Percentiles rank a stretch among this genome's conserved stretches.
Conservation (phyloP, 768 basidiomycete species). For the Auriculariales sp. region DNA sequence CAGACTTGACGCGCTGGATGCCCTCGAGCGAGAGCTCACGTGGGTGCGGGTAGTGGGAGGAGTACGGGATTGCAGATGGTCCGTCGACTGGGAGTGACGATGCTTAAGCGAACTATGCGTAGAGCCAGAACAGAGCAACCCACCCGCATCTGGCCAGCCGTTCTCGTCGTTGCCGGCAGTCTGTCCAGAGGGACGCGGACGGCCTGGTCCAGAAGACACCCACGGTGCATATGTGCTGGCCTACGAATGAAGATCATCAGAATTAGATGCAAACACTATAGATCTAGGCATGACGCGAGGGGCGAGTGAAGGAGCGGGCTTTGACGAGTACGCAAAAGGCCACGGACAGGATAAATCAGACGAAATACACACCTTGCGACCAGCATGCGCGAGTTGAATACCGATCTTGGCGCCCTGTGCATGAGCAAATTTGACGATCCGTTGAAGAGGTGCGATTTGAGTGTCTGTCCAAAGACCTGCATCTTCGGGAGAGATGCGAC, state of each 20-base stretch:
- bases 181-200: slow-evolving; percentile 16
- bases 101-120: not conserved
- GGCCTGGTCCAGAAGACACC: slow-evolving; percentile 27
- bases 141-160: slow-evolving; percentile 60
- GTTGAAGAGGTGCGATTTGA: slow-evolving; percentile 54
- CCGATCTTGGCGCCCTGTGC: slow-evolving; percentile 57
- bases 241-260: too few species aligned
- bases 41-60: slow-evolving; percentile 37
- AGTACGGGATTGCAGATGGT: slow-evolving; percentile 44
- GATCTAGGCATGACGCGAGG: too few species aligned
- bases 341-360: too few species aligned
- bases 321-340: too few species aligned
- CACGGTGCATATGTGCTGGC: slow-evolving; percentile 58
- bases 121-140: slow-evolving; percentile 2
- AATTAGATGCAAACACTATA: too few species aligned
- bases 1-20: slow-evolving; percentile 41
- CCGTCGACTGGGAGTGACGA: slow-evolving; percentile 47
- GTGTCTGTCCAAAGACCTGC: slow-evolving; percentile 63
- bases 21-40: slow-evolving; percentile 41
- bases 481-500: slow-evolving; percentile 65
- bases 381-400: slow-evolving; percentile 67
- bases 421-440: slow-evolving; percentile 62
- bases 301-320: too few species aligned
- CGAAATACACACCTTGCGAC: too few species aligned
- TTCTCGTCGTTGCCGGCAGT: slow-evolving; percentile 31